Base-by-base conservation (phyloP, 306 rosid genomes). In the Lupinus albus region DNA sequence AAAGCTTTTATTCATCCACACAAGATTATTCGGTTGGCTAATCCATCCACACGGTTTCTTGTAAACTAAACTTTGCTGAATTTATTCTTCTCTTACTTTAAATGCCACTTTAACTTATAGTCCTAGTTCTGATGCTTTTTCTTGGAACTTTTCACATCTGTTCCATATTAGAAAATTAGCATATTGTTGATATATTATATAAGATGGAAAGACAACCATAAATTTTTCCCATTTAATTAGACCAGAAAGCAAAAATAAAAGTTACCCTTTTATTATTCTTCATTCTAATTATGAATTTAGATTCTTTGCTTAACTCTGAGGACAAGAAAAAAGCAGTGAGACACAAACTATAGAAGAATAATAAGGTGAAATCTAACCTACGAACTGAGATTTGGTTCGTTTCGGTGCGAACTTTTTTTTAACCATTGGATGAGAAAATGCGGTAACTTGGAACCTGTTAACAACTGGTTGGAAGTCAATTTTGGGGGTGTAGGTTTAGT, bases 261-360 rank as follows among this genome's bases (percentile, higher is more conserved):
- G 16, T 7, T 60, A 6, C 13, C 63, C 61, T 42, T 18, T 45
- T 13, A 36, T 54, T 46, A 36, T 54, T 46, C 20, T 30, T 74
- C 18, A 64, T 55, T 36, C 11, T 38, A 48, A 47, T 44, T 63
- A 7, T 58, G 8, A 49, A 64, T 46, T 69, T 45, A 42, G 81
- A 76, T 78, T 61, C 91, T 73, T 80, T 67, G 10, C 81, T 78
- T 85, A 46, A 67, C 15, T 47, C 20, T 8, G 67, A 49, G 51
- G 63, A 63, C 15, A 71, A 68, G 18, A 39, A 44, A 60, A 25
- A 66, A 52, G 70, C 11, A 51, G 15, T 8, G 30, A 36, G 25
- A 11, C 0, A 8, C 61, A 17, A 0, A 15, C 12, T 13, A 50
- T 11, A 18, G 32, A 52, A 78, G 78, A 72, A 60, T 58, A 75